Evolutionary conservation across 495 filamentous ascomycete genomes (phyloP), one percentile per base, ranked within the genome.

Genomic region (Penicillium salamii): DNA sequence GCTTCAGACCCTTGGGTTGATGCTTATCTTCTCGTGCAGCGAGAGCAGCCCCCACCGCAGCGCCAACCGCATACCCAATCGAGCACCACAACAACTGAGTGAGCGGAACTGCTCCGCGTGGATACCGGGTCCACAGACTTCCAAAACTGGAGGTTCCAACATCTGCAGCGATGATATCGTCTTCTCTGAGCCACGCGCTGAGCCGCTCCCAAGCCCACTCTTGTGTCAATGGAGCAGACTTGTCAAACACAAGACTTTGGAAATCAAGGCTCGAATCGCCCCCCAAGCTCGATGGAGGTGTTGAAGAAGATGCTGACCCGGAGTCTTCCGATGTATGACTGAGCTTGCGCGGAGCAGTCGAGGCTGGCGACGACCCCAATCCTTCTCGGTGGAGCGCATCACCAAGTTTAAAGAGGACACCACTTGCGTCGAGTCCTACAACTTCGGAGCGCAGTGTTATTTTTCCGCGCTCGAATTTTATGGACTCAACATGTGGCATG

Each of bases 21-120:
- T 33, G 1, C 26, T 31, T 40, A 5, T 51, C 41, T 32, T 55
- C 53, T 0, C 47, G 35, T 8, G 42, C 53, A 3, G 53, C 47
- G 2, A 54, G n/a, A 3, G 52, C 52, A 2, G 46, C 46, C 9
- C 52, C 46, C 17, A 54, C 46, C 15, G 52, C 41, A n/a, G 46
- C 52, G 5, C 53, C 47, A 3, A 55, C 12, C 3, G 52, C 52
- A 19, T 31, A 55, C 7, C 52, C 52, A 24, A 55, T 55, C 2
- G 52, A 55, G 12, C 34, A 46, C 52, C 52, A 55, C 7, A 50
- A 46, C 3, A 50, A 24, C 20, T 55, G 52, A 8, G 46, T 46
- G 4, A 55, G 11, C 1, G 47, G 39, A 7, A 41, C 21, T 20
- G 36, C 36, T 20, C 52, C 47, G 8, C 47, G 41, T 5, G 52